phyloP scores from a whole-genome alignment of 306 rosid species.

The Dryas octopetala region DNA sequence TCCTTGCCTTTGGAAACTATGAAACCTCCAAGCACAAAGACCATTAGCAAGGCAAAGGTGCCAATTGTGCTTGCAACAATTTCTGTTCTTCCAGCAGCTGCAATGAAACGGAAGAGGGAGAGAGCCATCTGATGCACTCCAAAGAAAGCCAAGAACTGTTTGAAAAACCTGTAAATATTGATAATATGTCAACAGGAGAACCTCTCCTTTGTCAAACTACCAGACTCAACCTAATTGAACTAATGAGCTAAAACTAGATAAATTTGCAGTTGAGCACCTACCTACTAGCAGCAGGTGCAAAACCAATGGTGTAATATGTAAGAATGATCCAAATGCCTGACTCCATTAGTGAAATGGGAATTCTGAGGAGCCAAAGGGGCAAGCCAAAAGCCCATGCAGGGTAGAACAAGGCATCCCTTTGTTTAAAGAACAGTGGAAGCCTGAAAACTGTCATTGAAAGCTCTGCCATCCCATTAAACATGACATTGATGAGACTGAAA shows the following conservation, averaged over 20 bases:
- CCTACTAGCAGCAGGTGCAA: slow-evolving; percentile 84
- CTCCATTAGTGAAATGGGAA: slow-evolving; percentile 70
- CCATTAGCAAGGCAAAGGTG: slow-evolving; percentile 40
- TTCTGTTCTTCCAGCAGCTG: slow-evolving; percentile 51
- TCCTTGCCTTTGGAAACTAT: slow-evolving; percentile 47
- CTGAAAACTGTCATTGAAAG: slow-evolving; percentile 56
- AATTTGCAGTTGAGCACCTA: slow-evolving; percentile 5
- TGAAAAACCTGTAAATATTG: slow-evolving; percentile 46
- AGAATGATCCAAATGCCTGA: slow-evolving; percentile 68
- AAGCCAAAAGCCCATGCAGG: slow-evolving; percentile 81
- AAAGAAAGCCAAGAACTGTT: slow-evolving; percentile 50
- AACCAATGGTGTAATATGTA: slow-evolving; percentile 75
- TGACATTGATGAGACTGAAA: slow-evolving; percentile 60
- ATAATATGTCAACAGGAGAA: background rate
- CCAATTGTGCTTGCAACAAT: slow-evolving; percentile 52
- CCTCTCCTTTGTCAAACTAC: background rate
- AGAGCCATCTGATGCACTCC: slow-evolving; percentile 66
- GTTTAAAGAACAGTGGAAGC: slow-evolving; percentile 76
- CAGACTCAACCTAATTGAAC: background rate
- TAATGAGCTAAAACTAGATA: background rate
- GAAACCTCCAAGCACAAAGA: slow-evolving; percentile 65
- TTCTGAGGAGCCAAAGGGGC: slow-evolving; percentile 66
- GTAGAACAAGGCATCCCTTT: slow-evolving; percentile 57
- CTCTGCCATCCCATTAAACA: slow-evolving; percentile 87
- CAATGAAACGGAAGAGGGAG: slow-evolving; percentile 60